Evolutionary conservation across 2,329 filamentous ascomycete species (phyloP), one percentile per base, ranked within the genome.

Genomic region (Trematosphaeria pertusa): DNA sequence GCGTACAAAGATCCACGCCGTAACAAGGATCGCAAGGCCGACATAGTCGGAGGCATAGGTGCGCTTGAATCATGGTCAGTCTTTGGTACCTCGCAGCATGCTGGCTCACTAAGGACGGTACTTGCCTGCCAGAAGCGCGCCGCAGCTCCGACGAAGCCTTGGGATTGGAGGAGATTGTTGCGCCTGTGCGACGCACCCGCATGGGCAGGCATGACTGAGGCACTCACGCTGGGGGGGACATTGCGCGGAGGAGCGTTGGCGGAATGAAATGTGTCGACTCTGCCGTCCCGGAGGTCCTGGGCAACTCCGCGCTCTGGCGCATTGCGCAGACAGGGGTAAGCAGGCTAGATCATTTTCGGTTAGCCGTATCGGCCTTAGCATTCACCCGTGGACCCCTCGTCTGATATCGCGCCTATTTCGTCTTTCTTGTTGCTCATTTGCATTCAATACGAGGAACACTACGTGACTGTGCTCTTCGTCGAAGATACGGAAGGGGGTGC

Each of bases 41-140:
- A 95, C 73, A 73, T 96, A 97, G 70, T 99, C 94, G 5, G 89
- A 85, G 9, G 89, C 89, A 76, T 97, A 94, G 1, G 89, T 91
- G 68, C 85, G 87, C 83, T 91, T 63, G 18, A 24, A 31, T 15
- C 19, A 38, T 24, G 26, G 46, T 62, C 18, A 60, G 56, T 43
- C 28, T 10, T 31, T 22, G 5, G 17, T n/a, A 21, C 20, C 35
- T 26, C 21, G 17, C n/a, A 38, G 10, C 18, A 43, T 32, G 18
- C 24, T n/a, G n/a, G n/a, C n/a, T n/a, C n/a, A n/a, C n/a, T n/a
- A 26, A 37, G 14, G 28, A 11, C 11, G 34, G 24, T 34, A 42
- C 61, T 33, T 56, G 73, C 73, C 70, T 77, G 75, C 71, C 75
- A 81, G 62, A 82, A 80, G 37, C 80, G 75, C 45, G 74, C 73